A percentile compares a stretch with the other conserved stretches of the same genome.
Evolutionary conservation across 2,329 filamentous ascomycete genomes (phyloP).

Genomic region (Camillea tinctor): DNA sequence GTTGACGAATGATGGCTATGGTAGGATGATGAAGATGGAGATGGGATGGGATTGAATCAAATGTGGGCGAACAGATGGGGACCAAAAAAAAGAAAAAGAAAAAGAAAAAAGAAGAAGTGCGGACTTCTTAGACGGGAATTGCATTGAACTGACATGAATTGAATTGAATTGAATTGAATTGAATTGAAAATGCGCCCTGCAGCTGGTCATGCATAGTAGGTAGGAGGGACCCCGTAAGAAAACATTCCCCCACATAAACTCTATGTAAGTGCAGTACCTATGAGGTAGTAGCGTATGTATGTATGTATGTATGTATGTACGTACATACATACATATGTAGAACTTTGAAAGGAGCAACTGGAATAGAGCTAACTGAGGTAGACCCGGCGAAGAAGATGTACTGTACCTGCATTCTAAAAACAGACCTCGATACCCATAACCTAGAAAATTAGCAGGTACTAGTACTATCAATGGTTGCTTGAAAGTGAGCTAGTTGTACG

Average conservation of each 20-base stretch:
- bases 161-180: background rate
- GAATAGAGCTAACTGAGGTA: background rate
- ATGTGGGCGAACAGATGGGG: background rate
- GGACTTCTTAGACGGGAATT: background rate
- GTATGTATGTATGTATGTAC: too few relatives aligned
- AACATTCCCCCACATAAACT: too few relatives aligned
- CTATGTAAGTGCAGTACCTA: too few relatives aligned
- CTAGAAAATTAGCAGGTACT: background rate
- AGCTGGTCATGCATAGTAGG: background rate
- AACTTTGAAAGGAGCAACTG: too few relatives aligned
- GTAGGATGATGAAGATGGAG: background rate
- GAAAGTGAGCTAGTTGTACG: background rate
- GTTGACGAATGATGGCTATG: background rate
- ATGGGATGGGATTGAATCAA: background rate
- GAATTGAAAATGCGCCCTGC: background rate
- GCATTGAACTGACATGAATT: background rate
- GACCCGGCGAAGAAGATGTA: background rate
- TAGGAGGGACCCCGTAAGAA: background rate
- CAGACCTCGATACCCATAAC: background rate
- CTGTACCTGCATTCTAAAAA: background rate
- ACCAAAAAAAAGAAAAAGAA: background rate
- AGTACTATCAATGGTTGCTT: background rate
- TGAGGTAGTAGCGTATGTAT: too few relatives aligned
- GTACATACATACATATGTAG: too few relatives aligned
- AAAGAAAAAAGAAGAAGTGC: background rate